Evolutionary conservation across 78 protist species (phyloP).

Genomic region (Dictyostelium capitatum): DNA sequence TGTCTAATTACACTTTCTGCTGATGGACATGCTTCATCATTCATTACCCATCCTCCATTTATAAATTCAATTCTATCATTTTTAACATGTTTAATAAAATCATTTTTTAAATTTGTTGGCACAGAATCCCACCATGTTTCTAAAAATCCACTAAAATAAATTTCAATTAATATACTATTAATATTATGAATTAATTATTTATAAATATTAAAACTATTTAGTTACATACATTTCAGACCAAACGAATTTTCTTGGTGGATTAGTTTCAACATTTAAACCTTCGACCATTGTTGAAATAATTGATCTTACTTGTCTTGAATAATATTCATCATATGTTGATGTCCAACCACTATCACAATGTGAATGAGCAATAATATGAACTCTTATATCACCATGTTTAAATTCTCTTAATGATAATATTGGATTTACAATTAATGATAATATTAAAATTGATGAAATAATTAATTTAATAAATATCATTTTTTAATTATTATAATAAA

Average conservation of each 20-base stretch:
- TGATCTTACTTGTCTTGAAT: neutral
- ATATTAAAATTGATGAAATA: too few relatives aligned
- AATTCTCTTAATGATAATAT: neutral
- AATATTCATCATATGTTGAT: conserved; percentile 51
- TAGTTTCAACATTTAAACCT: neutral
- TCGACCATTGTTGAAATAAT: neutral
- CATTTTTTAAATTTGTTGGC: neutral
- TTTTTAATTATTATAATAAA: too few relatives aligned
- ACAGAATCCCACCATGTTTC: conserved; percentile 46
- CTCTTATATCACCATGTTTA: neutral
- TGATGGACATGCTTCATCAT: conserved; percentile 54
- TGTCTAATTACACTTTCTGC: conserved; percentile 35
- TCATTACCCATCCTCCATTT: conserved; percentile 54
- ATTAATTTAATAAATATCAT: too few relatives aligned
- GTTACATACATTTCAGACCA: conserved; percentile 73
- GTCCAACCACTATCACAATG: conserved; percentile 51
- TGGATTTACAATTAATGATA: too few relatives aligned
- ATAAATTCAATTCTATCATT: conserved; percentile 32
- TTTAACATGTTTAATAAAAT: conserved; percentile 10
- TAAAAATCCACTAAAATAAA: conserved; percentile 40
- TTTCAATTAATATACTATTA: neutral
- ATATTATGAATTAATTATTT: neutral
- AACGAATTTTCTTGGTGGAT: conserved; percentile 28
- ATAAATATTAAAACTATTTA: too few relatives aligned
- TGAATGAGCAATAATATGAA: conserved; percentile 34